Conservation (phyloP, 23 red algal species). For the Gracilaria domingensis region DNA sequence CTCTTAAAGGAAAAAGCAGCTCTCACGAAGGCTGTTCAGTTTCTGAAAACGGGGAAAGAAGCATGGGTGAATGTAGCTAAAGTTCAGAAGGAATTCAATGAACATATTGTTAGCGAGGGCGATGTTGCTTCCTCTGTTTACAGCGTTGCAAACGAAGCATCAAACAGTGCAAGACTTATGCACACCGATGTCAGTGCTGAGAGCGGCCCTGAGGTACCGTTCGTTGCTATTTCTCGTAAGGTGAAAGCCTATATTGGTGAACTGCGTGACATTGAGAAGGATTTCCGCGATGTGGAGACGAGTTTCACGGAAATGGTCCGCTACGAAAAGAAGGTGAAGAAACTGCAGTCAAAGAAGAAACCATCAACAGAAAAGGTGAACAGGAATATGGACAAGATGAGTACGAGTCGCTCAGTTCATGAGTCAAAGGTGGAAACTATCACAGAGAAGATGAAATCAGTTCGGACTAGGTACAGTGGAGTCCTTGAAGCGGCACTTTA, state of each 20-base stretch:
- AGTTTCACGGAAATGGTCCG: slow-evolving; percentile 49
- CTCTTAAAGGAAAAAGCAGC: neutral
- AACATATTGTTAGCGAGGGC: neutral
- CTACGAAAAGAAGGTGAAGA: slow-evolving; percentile 62
- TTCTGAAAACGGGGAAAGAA: neutral
- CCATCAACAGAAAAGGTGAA: slow-evolving; percentile 6
- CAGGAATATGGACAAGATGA: slow-evolving; percentile 43
- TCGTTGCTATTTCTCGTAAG: neutral
- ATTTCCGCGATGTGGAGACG: slow-evolving; percentile 37
- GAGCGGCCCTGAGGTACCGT: neutral
- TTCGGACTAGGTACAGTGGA: slow-evolving; percentile 23
- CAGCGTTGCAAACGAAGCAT: neutral
- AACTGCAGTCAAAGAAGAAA: slow-evolving; percentile 36
- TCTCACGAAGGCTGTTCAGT: neutral
- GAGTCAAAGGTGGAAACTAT: slow-evolving; percentile 13
- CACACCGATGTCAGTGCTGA: neutral
- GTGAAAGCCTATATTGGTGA: slow-evolving; percentile 21
- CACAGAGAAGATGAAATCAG: slow-evolving; percentile 14
- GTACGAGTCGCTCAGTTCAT: slow-evolving; percentile 5
- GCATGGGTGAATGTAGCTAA: slow-evolving; percentile 3
- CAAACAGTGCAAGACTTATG: neutral
- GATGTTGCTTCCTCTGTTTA: neutral
- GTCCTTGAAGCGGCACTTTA: slow-evolving; percentile 24
- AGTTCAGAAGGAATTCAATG: slow-evolving; percentile 9
- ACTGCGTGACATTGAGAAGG: slow-evolving; percentile 37